Conservation (phyloP, 805 yeast species). For the Spathaspora hagerdaliae region DNA sequence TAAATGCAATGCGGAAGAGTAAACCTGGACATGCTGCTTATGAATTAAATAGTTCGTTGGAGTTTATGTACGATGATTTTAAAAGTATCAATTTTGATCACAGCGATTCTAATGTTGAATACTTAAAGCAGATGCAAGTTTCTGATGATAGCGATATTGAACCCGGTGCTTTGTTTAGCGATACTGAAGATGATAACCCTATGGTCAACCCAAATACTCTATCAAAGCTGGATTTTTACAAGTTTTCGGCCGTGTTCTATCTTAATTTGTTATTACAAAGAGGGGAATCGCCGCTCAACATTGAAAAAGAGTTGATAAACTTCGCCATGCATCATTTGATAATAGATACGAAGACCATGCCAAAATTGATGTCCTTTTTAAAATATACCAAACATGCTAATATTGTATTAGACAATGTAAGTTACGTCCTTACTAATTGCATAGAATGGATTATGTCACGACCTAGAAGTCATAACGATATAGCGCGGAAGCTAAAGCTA, state of each 20-base stretch:
- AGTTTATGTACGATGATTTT: slow-evolving; percentile 13
- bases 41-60: not conserved
- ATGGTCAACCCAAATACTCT: slow-evolving; percentile 1
- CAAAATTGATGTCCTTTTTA: slow-evolving; percentile 12
- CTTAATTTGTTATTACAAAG: slow-evolving; percentile 15
- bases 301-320: slow-evolving; percentile 21
- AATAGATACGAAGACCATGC: slow-evolving; percentile 8
- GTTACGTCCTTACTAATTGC: slow-evolving; percentile 14
- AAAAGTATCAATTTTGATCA: slow-evolving; percentile 7
- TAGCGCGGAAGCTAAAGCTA: not conserved
- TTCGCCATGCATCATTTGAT: slow-evolving; percentile 16
- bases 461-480: not conserved
- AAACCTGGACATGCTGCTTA: too few species aligned
- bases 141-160: slow-evolving; percentile 26
- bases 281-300: slow-evolving; percentile 26
- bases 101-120: slow-evolving; percentile 5
- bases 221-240: slow-evolving; percentile 8
- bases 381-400: slow-evolving; percentile 15
- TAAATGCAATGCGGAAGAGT: not conserved
- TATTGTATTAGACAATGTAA: slow-evolving; percentile 6
- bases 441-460: slow-evolving; percentile 17
- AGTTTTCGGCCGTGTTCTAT: slow-evolving; percentile 13
- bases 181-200: slow-evolving; percentile 3
- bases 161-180: slow-evolving; percentile 3
- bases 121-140: slow-evolving; percentile 25